A percentile compares a stretch with the other conserved stretches of the same genome.
These are phyloP conservation scores for Lunularia cruciata DNA, from an alignment of 225 moss, liverwort and hornwort genomes.

Conservation along the genomic window DNA sequence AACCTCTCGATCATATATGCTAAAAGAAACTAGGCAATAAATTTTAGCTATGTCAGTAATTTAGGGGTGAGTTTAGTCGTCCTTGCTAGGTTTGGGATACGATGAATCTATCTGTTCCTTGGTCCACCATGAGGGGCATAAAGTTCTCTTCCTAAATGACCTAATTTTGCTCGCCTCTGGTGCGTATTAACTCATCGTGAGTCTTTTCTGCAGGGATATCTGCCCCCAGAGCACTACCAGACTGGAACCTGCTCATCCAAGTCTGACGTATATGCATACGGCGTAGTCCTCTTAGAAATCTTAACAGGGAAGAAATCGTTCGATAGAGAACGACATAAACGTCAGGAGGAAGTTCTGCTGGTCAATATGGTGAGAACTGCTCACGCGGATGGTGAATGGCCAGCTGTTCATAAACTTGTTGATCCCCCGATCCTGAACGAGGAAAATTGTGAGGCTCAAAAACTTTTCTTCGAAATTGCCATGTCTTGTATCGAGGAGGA, in stretches of 20 bases:
- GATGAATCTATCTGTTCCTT: too few relatives aligned
- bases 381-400: background rate
- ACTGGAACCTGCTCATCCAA: slow-evolving; percentile 4
- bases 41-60: too few relatives aligned
- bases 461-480: background rate
- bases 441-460: background rate
- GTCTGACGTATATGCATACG: slow-evolving; percentile 20
- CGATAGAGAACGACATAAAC: background rate
- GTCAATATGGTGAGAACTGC: background rate
- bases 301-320: slow-evolving; percentile 1
- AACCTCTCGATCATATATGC: too few relatives aligned
- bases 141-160: too few relatives aligned
- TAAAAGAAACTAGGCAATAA: too few relatives aligned
- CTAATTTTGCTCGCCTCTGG: background rate
- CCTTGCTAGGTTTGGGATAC: too few relatives aligned
- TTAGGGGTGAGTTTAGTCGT: too few relatives aligned
- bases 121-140: too few relatives aligned
- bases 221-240: slow-evolving; percentile 6
- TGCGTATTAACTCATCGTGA: background rate
- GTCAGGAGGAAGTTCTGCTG: slow-evolving; percentile 11
- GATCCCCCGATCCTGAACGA: background rate
- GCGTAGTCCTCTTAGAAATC: slow-evolving; percentile 19
- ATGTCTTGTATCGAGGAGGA: background rate
- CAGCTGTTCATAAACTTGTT: background rate
- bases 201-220: slow-evolving; percentile 17